These are phyloP conservation scores for Cordyceps militaris DNA, from an alignment of 2,329 filamentous ascomycete genomes.

Conservation along the genomic window DNA sequence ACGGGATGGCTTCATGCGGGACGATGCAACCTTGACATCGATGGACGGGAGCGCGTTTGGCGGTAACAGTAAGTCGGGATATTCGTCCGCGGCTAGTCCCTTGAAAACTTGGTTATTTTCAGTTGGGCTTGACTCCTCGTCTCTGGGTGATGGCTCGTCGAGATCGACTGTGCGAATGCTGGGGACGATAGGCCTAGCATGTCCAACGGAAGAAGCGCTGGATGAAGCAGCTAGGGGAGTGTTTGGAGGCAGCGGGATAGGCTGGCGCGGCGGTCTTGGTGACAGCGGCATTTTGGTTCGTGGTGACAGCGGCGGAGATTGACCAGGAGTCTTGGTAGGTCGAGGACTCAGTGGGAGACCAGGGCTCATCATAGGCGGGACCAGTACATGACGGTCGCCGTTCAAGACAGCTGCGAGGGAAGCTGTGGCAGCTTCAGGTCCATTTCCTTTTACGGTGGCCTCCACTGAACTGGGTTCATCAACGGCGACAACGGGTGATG, in stretches of 20 bases:
- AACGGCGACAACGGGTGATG: background rate
- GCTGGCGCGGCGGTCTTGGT: slow-evolving; percentile 60
- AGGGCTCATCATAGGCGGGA: slow-evolving; percentile 46
- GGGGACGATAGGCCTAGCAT: background rate
- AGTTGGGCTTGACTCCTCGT: slow-evolving; percentile 30
- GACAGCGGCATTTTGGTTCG: slow-evolving; percentile 25
- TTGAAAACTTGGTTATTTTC: slow-evolving; percentile 56
- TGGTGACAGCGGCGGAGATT: slow-evolving; percentile 64
- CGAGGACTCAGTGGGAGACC: slow-evolving; percentile 55
- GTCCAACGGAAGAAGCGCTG: slow-evolving; percentile 14
- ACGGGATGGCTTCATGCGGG: slow-evolving; percentile 85
- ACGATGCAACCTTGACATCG: slow-evolving; percentile 81
- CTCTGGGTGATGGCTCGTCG: slow-evolving; percentile 23
- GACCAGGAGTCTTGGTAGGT: slow-evolving; percentile 45
- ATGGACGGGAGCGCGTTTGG: slow-evolving; percentile 86
- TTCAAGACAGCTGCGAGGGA: slow-evolving; percentile 48
- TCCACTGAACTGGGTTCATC: background rate
- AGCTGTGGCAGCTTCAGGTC: slow-evolving; percentile 35
- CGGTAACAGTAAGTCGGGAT: slow-evolving; percentile 75
- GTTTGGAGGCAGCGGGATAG: slow-evolving; percentile 64
- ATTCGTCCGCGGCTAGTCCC: slow-evolving; percentile 77
- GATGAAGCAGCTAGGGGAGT: slow-evolving; percentile 55
- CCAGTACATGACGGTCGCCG: slow-evolving; percentile 29
- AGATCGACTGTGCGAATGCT: slow-evolving; percentile 24
- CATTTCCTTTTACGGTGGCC: slow-evolving; percentile 4